Percentiles rank a stretch among this genome's conserved stretches.
phyloP scores from a whole-genome alignment of 1,284 basidiomycete genomes.

The Ceratobasidium theobromae region DNA sequence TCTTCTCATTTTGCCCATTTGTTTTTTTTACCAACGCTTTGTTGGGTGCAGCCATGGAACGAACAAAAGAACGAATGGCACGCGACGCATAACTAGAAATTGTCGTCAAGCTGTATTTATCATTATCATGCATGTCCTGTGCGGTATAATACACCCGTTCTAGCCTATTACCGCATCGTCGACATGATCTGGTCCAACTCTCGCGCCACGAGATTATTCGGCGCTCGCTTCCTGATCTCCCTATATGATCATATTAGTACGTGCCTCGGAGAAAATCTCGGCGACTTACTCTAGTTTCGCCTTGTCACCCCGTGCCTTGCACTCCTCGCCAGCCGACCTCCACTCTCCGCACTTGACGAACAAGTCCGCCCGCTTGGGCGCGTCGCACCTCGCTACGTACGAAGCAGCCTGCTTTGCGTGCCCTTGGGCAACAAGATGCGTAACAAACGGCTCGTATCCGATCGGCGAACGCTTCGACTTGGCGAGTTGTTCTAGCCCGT shows the following conservation, averaged over 20 bases:
- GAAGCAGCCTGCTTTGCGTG: slow-evolving; percentile 69
- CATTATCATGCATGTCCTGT: slow-evolving; percentile 22
- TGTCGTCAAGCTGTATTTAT: slow-evolving; percentile 6
- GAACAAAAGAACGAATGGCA: slow-evolving; percentile 32
- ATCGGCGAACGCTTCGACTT: slow-evolving; percentile 89
- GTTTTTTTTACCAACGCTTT: neutral
- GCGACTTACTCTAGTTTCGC: slow-evolving; percentile 73
- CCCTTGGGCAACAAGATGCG: slow-evolving; percentile 70
- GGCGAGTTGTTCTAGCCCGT: slow-evolving; percentile 79
- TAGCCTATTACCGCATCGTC: slow-evolving; percentile 36
- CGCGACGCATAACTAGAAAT: slow-evolving; percentile 15
- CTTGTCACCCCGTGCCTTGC: slow-evolving; percentile 82
- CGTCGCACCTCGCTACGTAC: slow-evolving; percentile 82
- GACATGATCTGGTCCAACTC: slow-evolving; percentile 69
- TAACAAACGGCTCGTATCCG: slow-evolving; percentile 92
- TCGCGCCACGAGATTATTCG: slow-evolving; percentile 73
- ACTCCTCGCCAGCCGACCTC: slow-evolving; percentile 82
- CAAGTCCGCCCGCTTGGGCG: slow-evolving; percentile 76
- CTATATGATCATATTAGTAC: slow-evolving; percentile 46
- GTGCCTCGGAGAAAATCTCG: slow-evolving; percentile 31
- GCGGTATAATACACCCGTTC: slow-evolving; percentile 24
- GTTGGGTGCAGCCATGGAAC: slow-evolving; percentile 17
- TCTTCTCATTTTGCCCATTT: slow-evolving; percentile 37
- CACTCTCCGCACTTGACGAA: slow-evolving; percentile 88
- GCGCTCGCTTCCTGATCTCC: slow-evolving; percentile 66